These are phyloP conservation scores for Lactarius akahatsu DNA, from an alignment of 768 basidiomycete species.

Conservation along the genomic window DNA sequence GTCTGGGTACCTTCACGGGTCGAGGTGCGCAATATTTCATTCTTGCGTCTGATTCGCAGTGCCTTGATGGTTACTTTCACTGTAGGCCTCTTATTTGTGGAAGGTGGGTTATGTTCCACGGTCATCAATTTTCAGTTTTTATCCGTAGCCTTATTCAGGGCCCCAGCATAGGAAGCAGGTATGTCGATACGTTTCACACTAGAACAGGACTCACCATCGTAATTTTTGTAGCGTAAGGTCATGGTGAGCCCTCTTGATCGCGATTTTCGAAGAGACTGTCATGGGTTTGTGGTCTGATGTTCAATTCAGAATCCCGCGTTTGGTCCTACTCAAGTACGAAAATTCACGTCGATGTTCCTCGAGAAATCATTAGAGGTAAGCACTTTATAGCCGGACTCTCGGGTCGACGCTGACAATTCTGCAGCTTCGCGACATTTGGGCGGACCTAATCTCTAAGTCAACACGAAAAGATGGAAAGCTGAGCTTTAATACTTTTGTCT, in stretches of 20 bases:
- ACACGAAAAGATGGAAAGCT: slow-evolving; percentile 18
- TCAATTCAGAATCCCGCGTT: slow-evolving; percentile 32
- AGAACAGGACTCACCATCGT: not conserved
- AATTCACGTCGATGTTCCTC: slow-evolving; percentile 30
- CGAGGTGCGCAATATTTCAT: slow-evolving; percentile 15
- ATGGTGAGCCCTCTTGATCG: slow-evolving; percentile 9
- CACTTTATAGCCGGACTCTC: not conserved
- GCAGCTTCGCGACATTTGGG: slow-evolving; percentile 37
- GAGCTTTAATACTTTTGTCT: slow-evolving; percentile 23
- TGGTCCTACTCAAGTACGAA: slow-evolving; percentile 31
- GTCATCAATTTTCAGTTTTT: not conserved
- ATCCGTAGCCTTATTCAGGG: not conserved
- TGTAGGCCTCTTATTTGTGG: slow-evolving; percentile 20
- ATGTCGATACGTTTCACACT: not conserved
- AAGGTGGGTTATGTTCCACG: slow-evolving; percentile 16
- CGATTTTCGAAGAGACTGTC: not conserved
- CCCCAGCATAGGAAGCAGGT: slow-evolving; percentile 23
- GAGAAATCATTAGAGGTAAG: slow-evolving; percentile 31
- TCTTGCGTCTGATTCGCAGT: not conserved
- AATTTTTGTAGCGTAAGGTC: slow-evolving; percentile 11
- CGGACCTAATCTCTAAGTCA: slow-evolving; percentile 21
- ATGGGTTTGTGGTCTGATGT: not conserved
- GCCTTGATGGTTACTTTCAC: not conserved
- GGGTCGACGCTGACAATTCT: no score
- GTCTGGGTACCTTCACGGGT: slow-evolving; percentile 25